Conservation (phyloP, 2,329 filamentous ascomycete species). For the Lachnellula arida region DNA sequence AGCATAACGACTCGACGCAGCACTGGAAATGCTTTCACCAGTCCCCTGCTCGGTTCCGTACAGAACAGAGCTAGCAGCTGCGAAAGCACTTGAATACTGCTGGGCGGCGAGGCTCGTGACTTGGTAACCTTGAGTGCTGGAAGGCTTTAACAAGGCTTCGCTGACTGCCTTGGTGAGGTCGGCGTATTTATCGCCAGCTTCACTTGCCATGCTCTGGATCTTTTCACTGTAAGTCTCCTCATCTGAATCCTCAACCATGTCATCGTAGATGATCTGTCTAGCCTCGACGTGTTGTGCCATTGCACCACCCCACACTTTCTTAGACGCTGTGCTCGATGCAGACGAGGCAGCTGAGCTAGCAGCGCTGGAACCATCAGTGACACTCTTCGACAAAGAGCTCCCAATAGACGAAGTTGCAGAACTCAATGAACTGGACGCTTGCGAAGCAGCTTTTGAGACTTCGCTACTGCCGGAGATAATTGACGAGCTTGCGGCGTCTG, state of each 20-base stretch:
- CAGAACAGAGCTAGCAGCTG: slow-evolving; percentile 51
- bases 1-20: slow-evolving; percentile 49
- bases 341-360: slow-evolving; percentile 24
- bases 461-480: slow-evolving; percentile 17
- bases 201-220: slow-evolving; percentile 45
- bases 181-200: slow-evolving; percentile 47
- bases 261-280: slow-evolving; percentile 43
- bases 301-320: slow-evolving; percentile 45
- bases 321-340: slow-evolving; percentile 31
- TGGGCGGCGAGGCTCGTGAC: slow-evolving; percentile 50
- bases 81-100: slow-evolving; percentile 51
- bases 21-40: slow-evolving; percentile 43
- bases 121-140: slow-evolving; percentile 39
- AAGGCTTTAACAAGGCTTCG: slow-evolving; percentile 46
- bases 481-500: slow-evolving; percentile 22
- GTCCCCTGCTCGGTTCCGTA: slow-evolving; percentile 45
- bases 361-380: slow-evolving; percentile 25
- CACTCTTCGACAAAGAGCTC: slow-evolving; percentile 31
- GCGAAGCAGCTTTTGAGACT: slow-evolving; percentile 16
- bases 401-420: slow-evolving; percentile 31
- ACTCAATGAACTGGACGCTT: slow-evolving; percentile 22
- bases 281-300: slow-evolving; percentile 39
- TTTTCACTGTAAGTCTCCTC: slow-evolving; percentile 45
- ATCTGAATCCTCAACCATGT: slow-evolving; percentile 44
- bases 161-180: slow-evolving; percentile 51